Conservation (phyloP, 2,329 filamentous ascomycete species). For the Ustulina deusta region DNA sequence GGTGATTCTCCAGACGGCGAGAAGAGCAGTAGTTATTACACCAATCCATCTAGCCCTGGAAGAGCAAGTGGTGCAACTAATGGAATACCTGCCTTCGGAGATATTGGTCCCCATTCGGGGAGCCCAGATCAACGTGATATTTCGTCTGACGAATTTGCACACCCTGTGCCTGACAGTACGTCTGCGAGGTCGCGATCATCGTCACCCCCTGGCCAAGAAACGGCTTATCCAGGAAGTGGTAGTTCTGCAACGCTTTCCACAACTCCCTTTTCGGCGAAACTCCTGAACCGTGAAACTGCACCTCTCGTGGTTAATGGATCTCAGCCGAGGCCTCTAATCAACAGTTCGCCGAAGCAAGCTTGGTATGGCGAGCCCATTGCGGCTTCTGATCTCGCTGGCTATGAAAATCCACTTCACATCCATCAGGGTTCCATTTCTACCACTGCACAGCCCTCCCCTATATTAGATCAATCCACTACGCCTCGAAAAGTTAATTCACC, state of each 20-base stretch:
- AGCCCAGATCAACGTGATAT: constrained; percentile 59
- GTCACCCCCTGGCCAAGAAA: constrained; percentile 61
- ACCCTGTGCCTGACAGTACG: constrained; percentile 66
- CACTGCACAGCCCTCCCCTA: constrained; percentile 41
- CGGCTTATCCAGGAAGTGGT: constrained; percentile 53
- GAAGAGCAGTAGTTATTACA: constrained; percentile 56
- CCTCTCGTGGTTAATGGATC: constrained; percentile 60
- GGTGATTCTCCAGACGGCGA: constrained; percentile 64
- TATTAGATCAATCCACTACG: constrained; percentile 39
- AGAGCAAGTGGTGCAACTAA: constrained; percentile 51
- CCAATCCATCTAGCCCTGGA: constrained; percentile 48
- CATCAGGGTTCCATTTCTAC: constrained; percentile 50
- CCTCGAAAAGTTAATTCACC: constrained; percentile 46
- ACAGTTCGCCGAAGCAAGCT: constrained; percentile 47
- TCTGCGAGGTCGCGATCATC: constrained; percentile 69
- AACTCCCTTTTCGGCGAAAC: constrained; percentile 54
- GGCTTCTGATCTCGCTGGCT: constrained; percentile 48
- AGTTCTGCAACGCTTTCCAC: constrained; percentile 56
- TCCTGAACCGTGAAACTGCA: constrained; percentile 51
- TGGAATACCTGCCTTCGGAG: constrained; percentile 61
- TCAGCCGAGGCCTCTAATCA: constrained; percentile 48
- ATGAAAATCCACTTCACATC: constrained; percentile 56
- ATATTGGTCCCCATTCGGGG: constrained; percentile 55
- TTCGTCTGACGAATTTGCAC: constrained; percentile 67
- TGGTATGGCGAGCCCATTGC: constrained; percentile 46